phyloP scores from a whole-genome alignment of 495 filamentous ascomycete species.

The Barbatosphaeria neglecta region DNA sequence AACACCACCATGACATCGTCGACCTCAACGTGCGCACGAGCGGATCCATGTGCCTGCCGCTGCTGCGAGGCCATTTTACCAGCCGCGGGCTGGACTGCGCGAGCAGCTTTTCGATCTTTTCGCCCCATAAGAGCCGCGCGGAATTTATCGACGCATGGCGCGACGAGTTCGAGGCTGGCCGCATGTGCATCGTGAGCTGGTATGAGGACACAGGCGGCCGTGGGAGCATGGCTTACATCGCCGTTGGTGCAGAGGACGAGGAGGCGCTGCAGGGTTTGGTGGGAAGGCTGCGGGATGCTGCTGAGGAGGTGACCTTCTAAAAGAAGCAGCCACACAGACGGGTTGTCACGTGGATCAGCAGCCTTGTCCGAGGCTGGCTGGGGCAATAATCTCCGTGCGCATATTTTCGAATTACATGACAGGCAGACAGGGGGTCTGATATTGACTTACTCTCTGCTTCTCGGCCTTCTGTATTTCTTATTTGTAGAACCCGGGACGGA shows the following conservation, averaged over 20 bases:
- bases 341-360: too few species aligned
- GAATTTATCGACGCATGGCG: constrained; percentile 13
- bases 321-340: too few species aligned
- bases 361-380: too few species aligned
- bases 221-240: constrained; percentile 15
- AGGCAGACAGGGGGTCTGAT: too few species aligned
- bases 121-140: constrained; percentile 3
- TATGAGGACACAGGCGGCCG: constrained; percentile 11
- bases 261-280: constrained; percentile 8
- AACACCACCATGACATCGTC: constrained; percentile 14
- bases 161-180: constrained; percentile 8
- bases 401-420: too few species aligned
- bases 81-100: constrained; percentile 11
- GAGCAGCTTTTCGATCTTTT: constrained; percentile 10
- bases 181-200: constrained; percentile 16
- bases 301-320: constrained; percentile 16
- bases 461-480: too few species aligned
- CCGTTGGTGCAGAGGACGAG: constrained; percentile 13
- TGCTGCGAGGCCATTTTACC: constrained; percentile 14
- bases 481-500: too few species aligned
- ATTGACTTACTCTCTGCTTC: too few species aligned
- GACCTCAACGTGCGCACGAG: constrained; percentile 24
- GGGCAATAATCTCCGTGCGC: too few species aligned
- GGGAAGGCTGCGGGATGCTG: constrained; percentile 7
- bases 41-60: constrained; percentile 14